These are phyloP conservation scores for Wallacemonas rigidus DNA, from an alignment of 208 protist species.

Conservation along the genomic window DNA sequence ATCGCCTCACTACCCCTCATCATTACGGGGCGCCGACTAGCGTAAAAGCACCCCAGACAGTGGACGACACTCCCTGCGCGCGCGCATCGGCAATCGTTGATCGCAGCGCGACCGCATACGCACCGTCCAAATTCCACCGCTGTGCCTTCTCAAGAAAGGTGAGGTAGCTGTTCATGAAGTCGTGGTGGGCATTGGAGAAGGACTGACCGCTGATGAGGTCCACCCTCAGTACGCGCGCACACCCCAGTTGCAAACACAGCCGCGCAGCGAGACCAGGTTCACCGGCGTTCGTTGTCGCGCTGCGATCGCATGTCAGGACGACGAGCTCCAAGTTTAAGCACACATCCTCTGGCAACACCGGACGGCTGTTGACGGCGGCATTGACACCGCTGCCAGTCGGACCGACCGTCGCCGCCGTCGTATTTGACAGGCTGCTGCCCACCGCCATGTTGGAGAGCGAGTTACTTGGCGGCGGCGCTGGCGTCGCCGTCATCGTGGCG, in stretches of 20 bases:
- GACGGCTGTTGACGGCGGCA: background rate
- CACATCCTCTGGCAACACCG: constrained; percentile 4
- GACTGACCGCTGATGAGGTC: constrained; percentile 43
- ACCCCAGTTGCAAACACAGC: constrained; percentile 67
- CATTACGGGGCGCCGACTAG: constrained; percentile 70
- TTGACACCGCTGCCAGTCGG: background rate
- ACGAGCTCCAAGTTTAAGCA: constrained; percentile 49
- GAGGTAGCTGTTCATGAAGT: constrained; percentile 63
- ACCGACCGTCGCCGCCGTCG: background rate
- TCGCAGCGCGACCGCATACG: constrained; percentile 81
- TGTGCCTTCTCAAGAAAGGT: constrained; percentile 43
- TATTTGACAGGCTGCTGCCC: constrained; percentile 4
- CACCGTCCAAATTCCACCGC: constrained; percentile 45
- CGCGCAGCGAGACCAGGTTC: constrained; percentile 50
- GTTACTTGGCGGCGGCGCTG: background rate
- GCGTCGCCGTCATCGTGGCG: background rate
- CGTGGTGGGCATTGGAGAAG: constrained; percentile 48
- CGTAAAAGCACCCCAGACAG: constrained; percentile 75
- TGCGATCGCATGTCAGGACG: constrained; percentile 55
- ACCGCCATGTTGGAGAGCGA: constrained; percentile 7
- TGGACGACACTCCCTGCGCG: constrained; percentile 31
- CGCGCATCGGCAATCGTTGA: constrained; percentile 48
- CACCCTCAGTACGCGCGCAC: constrained; percentile 71
- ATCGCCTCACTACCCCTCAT: background rate
- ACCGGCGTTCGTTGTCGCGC: constrained; percentile 29